Base-by-base conservation (phyloP, 495 filamentous ascomycete genomes). In the Aspergillus haitiensis region DNA sequence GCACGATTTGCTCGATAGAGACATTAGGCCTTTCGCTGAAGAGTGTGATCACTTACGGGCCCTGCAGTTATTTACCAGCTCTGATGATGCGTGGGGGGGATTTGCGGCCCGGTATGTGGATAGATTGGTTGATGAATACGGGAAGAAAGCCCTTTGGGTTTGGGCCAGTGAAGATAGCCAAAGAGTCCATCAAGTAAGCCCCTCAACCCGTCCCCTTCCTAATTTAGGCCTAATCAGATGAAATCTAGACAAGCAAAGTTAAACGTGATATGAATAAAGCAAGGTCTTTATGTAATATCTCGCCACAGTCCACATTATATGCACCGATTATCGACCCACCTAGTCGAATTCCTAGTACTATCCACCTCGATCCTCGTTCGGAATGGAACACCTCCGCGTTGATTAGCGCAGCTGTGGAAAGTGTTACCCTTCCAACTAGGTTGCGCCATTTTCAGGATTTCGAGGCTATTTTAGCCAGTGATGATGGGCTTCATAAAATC, bases 11-110 rank as follows among this genome's bases (percentile, higher is more conserved):
- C 74, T 98, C 8, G 94, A 99, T 66, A 80, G 92, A 16, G 95
- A 99, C 69, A 67, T 98, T 33, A 81, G 95, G 56, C 83, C 84
- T 0, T 96, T 96, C 67, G 84, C 86, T 1, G 94, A 99, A 74
- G 94, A 97, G 73, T 94, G 92, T 59, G 94, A 99, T 70, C 86
- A 90, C 58, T 78, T 98, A 73, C 92, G 97, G 68, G 93, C 87
- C 0, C 72, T 99, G 33, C 92, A 98, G 66, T 66, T 98, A 18
- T 81, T 97, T 51, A 80, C 89, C 0, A 81, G 84, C 10, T 75
- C 88, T 9, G 92, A 97, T 69, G 92, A 96, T 80, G 93, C 90
- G 2, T 99, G 94, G 95, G 92, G 90, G 56, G 92, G 93, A 0
- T 97, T 97, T 71, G 81, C 88, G 9, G 77, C 86, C 4, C 79